Percentiles rank a stretch among this genome's conserved stretches.
These are phyloP conservation scores for Lenzites betulinus DNA, from an alignment of 768 basidiomycete species.

Conservation along the genomic window DNA sequence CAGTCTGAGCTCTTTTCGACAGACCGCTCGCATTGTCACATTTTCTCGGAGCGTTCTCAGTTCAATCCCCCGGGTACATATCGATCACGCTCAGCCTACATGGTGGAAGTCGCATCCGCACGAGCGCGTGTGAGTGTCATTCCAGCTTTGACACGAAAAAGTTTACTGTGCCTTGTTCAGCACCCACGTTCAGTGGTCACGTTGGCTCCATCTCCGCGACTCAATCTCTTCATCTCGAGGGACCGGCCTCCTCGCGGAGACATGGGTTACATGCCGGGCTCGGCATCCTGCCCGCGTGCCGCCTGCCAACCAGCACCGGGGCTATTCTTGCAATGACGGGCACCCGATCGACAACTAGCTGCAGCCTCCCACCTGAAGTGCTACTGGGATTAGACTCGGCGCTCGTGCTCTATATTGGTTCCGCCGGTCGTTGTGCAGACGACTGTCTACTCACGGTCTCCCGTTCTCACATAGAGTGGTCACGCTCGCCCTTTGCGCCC, in stretches of 20 bases:
- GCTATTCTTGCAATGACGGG: conserved; percentile 5
- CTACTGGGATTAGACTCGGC: conserved; percentile 16
- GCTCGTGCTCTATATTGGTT: not conserved
- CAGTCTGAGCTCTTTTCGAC: not conserved
- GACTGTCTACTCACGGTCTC: conserved; percentile 7
- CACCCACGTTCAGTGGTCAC: conserved; percentile 6
- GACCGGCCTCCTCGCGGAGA: conserved; percentile 1
- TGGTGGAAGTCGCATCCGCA: not conserved
- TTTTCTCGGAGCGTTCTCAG: not conserved
- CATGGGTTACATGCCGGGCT: not conserved
- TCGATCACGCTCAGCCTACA: not conserved
- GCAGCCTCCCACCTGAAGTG: not conserved
- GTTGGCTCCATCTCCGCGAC: conserved; percentile 18
- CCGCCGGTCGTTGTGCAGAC: not conserved
- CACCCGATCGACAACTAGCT: conserved; percentile 2
- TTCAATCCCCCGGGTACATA: not conserved
- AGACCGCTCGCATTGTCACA: not conserved
- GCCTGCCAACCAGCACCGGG: not conserved
- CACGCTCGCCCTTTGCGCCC: conserved; percentile 6
- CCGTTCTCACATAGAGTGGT: conserved; percentile 1
- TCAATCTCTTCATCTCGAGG: conserved; percentile 2
- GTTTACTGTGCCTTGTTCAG: conserved; percentile 7
- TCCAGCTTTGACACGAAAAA: not conserved
- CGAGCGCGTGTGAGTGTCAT: conserved; percentile 5
- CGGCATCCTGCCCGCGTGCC: not conserved